phyloP scores from a whole-genome alignment of 305 asterid genomes.

The Solanum aculeatissimum region DNA sequence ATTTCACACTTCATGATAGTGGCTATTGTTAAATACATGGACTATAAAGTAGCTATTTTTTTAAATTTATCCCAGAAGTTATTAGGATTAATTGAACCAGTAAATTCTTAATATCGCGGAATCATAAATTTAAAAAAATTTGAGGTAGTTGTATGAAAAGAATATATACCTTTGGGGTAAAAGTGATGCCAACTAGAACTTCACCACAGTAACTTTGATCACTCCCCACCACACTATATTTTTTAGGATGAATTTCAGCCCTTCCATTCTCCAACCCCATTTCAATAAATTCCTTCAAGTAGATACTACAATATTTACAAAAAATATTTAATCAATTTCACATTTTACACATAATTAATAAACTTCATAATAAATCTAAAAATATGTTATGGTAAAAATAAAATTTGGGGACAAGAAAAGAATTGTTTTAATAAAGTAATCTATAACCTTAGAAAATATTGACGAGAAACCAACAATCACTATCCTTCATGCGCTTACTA shows the following conservation, averaged over 20 bases:
- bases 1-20: neutral
- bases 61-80: neutral
- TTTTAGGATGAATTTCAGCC: constrained; percentile 31
- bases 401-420: neutral
- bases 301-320: constrained; percentile 27
- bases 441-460: no score
- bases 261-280: constrained; percentile 46
- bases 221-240: constrained; percentile 35
- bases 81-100: neutral
- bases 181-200: constrained; percentile 49
- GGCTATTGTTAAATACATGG: neutral
- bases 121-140: neutral
- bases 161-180: constrained; percentile 36
- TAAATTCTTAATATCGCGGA: neutral
- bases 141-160: neutral
- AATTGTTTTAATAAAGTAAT: no score
- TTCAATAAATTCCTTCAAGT: constrained; percentile 47
- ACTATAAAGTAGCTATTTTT: neutral
- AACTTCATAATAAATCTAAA: neutral
- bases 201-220: constrained; percentile 47
- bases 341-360: neutral
- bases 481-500: rapidly evolving
- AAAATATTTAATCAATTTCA: neutral
- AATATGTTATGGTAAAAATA: no score
- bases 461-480: neutral